Evolutionary conservation across 2,329 filamentous ascomycete genomes (phyloP), one percentile per base, ranked within the genome.

Genomic region (Claviceps sp.): DNA sequence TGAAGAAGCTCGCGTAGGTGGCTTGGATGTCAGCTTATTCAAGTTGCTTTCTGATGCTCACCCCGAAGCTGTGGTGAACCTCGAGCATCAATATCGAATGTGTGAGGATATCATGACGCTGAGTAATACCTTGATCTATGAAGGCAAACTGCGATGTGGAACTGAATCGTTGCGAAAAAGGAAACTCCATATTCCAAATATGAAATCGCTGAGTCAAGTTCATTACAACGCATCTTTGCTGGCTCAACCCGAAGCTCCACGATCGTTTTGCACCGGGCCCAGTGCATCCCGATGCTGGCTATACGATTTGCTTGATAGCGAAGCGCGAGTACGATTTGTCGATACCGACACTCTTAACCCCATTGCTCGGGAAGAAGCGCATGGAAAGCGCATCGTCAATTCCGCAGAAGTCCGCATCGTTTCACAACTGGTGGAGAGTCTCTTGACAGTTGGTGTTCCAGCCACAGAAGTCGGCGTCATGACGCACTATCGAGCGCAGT

Each of bases 61-160:
- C 56, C 90, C 93, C 0, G 73, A 81, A 46, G 89, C 89, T 1
- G 90, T 98, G 2, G 88, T 94, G 55, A 95, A 86, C 56, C 78
- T 98, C 1, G 89, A 93, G 60, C 89, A 96, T 61, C 93, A 98
- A 64, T 98, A 98, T 64, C 88, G 93, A 55, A 98, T 98, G 93
- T 95, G 88, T 61, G 86, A 93, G 58, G 93, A 98, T 55, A 86
- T 98, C 54, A 97, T 97, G 91, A 78, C 84, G 2, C 77, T 98
- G 14, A 94, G 88, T 56, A 98, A 96, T 66, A 86, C 80, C 1
- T 77, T 98, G 52, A 96, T 98, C 60, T 98, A 98, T 69, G 76
- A 83, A n/a, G 91, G 90, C 4, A 80, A 83, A 38, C 76, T 98
- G 39, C 91, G 93, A 61, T 98, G 93, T 62, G 93, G 93, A 23